A percentile compares a stretch with the other conserved stretches of the same genome.
phyloP scores from a whole-genome alignment of 2,329 filamentous ascomycete species.

The Myriangium duriaei region DNA sequence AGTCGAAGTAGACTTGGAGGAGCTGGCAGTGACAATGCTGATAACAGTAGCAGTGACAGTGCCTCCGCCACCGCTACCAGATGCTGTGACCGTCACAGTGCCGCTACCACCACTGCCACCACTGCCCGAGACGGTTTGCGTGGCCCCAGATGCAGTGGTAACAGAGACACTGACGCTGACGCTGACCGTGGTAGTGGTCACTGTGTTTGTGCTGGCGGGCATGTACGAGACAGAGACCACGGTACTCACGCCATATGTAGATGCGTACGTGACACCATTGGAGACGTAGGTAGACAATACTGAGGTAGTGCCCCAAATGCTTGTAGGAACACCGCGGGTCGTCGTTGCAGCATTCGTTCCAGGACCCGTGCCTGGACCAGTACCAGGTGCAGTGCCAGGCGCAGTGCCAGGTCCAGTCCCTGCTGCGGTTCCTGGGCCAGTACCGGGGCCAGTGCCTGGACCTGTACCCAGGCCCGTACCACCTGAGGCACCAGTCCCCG shows the following conservation, averaged over 20 bases:
- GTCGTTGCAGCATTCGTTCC: conserved; percentile 1
- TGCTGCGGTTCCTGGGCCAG: conserved; percentile 7
- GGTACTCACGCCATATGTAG: conserved; percentile 19
- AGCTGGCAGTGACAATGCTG: conserved; percentile 11
- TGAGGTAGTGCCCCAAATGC: conserved; percentile 17
- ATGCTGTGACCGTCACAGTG: conserved; percentile 13
- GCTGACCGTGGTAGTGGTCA: conserved; percentile 17
- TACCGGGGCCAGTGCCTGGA: conserved; percentile 9
- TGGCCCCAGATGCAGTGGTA: conserved; percentile 8
- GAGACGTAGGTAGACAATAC: conserved; percentile 16
- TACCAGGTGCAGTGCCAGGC: conserved; percentile 12
- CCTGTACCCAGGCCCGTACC: conserved; percentile 13
- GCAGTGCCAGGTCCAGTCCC: conserved; percentile 9
- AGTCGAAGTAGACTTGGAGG: conserved; percentile 11
- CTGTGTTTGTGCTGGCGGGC: conserved; percentile 15
- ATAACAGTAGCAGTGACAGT: conserved; percentile 16
- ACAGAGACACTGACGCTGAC: conserved; percentile 10
- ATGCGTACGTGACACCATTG: conserved; percentile 16
- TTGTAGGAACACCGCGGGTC: conserved; percentile 14
- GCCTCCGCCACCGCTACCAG: conserved; percentile 13
- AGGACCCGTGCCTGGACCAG: conserved; percentile 10
- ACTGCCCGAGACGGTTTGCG: conserved; percentile 10
- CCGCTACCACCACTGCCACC: conserved; percentile 9
- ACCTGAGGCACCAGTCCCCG: conserved; percentile 11
- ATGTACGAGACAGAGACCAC: conserved; percentile 15